Evolutionary conservation across 2,329 filamentous ascomycete genomes (phyloP), one percentile per base, ranked within the genome.

Genomic region (Penicillium griseofulvum): DNA sequence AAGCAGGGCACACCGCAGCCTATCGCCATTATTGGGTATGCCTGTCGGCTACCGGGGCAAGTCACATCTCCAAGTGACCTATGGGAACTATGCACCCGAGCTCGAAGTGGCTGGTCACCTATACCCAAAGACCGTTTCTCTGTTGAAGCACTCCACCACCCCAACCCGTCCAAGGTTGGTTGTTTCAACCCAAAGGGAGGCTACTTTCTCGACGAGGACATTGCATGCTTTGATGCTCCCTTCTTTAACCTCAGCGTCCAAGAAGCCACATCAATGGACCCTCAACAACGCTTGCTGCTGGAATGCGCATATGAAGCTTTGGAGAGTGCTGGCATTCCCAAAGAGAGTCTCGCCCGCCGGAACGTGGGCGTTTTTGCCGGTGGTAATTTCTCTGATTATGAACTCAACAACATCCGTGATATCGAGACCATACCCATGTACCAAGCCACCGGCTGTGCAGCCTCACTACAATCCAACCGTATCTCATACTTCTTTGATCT

Each of bases 401-500:
- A 65, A 24, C 53, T 66, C 14, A 51, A 60, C 24, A 64, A 66
- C 41, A 29, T 60, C 22, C 62, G 61, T 5, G 64, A 68, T 54
- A 55, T 59, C 10, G 63, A 67, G 37, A 65, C 62, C 4, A 45
- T 52, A 6, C 64, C 64, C 7, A 55, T 48, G 8, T 61, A 58
- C 28, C 59, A 66, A 46, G 61, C 62, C 5, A 66, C 63, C 0
- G 66, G 66, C 2, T 63, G 61, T 49, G 61, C 62, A 0, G 14
- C 56, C 22, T 57, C 64, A 0, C 54, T 69, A 9, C 58, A 63
- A 43, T 61, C 65, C 14, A 68, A 69, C 43, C 61, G 67, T 8
- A 64, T 71, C 26, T 67, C 62, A 4, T 65, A 70, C 43, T 70
- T 67, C 52, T 68, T 68, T 19, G 58, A 70, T 38, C 48, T 69